Base-by-base conservation (phyloP, 345 rosid species). In the Hypericum perforatum region DNA sequence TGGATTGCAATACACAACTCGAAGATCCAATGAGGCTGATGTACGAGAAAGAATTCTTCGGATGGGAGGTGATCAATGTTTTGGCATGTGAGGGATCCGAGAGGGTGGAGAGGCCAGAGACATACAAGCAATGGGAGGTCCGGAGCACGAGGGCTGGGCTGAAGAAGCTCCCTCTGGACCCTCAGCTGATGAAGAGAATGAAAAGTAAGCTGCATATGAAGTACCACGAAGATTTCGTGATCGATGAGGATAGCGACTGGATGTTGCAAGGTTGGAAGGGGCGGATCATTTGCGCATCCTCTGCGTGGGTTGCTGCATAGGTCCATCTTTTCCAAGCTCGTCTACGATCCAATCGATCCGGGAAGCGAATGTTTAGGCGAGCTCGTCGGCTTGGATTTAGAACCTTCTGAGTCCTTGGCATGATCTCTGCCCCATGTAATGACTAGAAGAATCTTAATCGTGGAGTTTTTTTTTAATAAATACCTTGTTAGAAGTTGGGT, bases 201-300 rank as follows among this genome's bases (percentile, higher is more conserved):
- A 59, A 49, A 43, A 16, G 38, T 7, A 59, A 38, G 56, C 56
- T 66, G 43, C 41, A 59, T 41, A 40, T n/a, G 6, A 6, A 53
- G 36, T 71, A 70, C 67, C 67, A 62, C 52, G 22, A 58, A 6
- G 75, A 70, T 58, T 70, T 70, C 58, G 67, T 53, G 49, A 57
- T 70, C 29, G 60, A 65, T 47, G 52, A 61, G 49, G 74, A 70
- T 48, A 60, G 64, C 6, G 11, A 52, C 46, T 70, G 67, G 74
- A 48, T 70, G 74, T 52, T 65, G 48, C 62, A 60, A 45, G 70
- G 74, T 22, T 70, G 74, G 74, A 70, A 65, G 52, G 70, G 70
- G 7, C 59, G 74, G 38, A 57, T 53, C 45, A 2, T 61, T 37
- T 53, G 37, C 40, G 74, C 63, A 7, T 47, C 59, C 7, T 56